Base-by-base conservation (phyloP, 208 protist species). In the Phytomonas francai region DNA sequence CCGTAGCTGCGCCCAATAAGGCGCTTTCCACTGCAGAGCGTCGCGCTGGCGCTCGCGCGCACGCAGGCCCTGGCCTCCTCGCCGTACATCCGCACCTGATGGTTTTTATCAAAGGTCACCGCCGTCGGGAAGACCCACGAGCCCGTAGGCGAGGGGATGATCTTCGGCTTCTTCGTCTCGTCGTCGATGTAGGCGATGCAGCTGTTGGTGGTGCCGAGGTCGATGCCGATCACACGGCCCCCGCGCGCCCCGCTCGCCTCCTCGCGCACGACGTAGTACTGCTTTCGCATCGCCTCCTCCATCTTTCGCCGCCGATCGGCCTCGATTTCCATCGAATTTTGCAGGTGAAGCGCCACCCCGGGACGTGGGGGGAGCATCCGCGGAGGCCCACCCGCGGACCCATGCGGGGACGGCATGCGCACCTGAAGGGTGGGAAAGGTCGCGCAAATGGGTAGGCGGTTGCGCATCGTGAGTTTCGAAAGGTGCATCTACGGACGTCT, bases 151-250 rank as follows among this genome's bases (percentile, higher is more conserved):
- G 91, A 94, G 2, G 92, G 92, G 61, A 97, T 95, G 60, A 97
- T 93, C 67, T 92, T 93, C 22, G 92, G 92, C 63, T 79, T 80
- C 33, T 75, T 77, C 0, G 88, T 91, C 25, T 36, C 74, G 0
- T 74, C 62, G 63, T 97, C 89, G 67, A 97, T 87, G 72, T 95
- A 97, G 56, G 84, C 92, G 27, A 98, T 94, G 81, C 97, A 98
- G 78, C 93, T 98, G 80, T 99, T 98, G 16, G 97, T 99, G 7
- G 97, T 99, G 65, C 98, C 98, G n/a, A 99, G 81, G 82, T 99
- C 98, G 69, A 99, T 98, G 68, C 98, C 98, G 75, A 99, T 92
- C 27, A 84, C 80, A 5, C 91, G 88, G 29, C 88, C 87, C 2
- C 54, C 61, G 31, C 81, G 79, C 67, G 84, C 76, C 68, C 79